Conservation (phyloP, 2,329 filamentous ascomycete genomes). For the Magnaporthiopsis incrustans region DNA sequence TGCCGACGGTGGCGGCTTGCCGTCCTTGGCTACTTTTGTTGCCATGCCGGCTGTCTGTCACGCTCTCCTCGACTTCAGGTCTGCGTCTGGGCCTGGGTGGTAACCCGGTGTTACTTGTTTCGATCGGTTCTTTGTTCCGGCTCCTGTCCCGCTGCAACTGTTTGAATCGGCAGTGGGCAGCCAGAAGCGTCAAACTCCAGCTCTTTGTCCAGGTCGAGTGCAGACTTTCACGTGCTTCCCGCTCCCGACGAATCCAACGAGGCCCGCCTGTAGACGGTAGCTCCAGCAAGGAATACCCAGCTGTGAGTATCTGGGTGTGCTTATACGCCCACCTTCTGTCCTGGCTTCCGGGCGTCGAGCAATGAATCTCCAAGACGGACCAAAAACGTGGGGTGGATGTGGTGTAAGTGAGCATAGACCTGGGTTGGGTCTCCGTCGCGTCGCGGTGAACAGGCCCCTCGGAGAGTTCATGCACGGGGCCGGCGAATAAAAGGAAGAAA, state of each 20-base stretch:
- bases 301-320: background rate
- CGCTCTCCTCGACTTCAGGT: background rate
- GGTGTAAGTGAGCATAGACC: background rate
- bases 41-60: conserved; percentile 22
- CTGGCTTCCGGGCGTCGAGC: background rate
- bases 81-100: too few relatives aligned
- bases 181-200: too few relatives aligned
- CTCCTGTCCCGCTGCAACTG: too few relatives aligned
- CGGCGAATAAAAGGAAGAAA: background rate
- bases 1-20: conserved; percentile 69
- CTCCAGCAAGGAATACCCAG: background rate
- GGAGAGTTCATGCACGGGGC: background rate
- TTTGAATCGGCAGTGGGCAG: too few relatives aligned
- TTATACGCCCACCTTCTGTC: background rate
- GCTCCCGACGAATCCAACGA: background rate
- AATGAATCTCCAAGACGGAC: background rate
- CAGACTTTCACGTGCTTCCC: background rate
- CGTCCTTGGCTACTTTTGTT: conserved; percentile 34
- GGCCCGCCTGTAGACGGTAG: background rate
- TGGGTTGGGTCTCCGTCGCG: background rate
- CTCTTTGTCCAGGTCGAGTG: background rate
- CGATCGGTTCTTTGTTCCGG: too few relatives aligned
- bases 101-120: too few relatives aligned
- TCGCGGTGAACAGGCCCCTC: background rate
- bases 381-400: background rate